These are phyloP conservation scores for Kodamaea kakaduensis DNA, from an alignment of 805 yeast genomes.

Conservation along the genomic window DNA sequence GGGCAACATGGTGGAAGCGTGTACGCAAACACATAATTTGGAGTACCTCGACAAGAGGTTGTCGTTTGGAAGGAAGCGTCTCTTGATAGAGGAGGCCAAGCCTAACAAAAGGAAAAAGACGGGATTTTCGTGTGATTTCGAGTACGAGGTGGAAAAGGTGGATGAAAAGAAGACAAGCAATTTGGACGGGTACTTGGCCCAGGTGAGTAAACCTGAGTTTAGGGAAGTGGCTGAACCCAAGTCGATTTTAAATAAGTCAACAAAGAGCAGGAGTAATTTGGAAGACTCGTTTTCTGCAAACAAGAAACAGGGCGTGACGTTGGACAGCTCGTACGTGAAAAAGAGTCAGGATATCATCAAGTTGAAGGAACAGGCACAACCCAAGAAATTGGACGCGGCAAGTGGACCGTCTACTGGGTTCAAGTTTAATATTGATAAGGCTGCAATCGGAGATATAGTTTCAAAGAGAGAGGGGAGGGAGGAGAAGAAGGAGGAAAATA, in stretches of 20 bases:
- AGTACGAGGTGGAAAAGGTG: constrained; percentile 26
- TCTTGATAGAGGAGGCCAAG: constrained; percentile 8
- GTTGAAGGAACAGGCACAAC: constrained; percentile 23
- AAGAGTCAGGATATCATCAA: constrained; percentile 28
- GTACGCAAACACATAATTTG: constrained; percentile 39
- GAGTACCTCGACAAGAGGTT: constrained; percentile 27
- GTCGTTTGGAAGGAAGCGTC: constrained; percentile 20
- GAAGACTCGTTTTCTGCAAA: constrained; percentile 15
- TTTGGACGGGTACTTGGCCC: constrained; percentile 34
- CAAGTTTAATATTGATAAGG: constrained; percentile 30
- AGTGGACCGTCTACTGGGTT: constrained; percentile 36
- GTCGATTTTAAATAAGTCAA: no score
- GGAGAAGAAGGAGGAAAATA: neutral
- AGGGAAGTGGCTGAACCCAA: constrained; percentile 6
- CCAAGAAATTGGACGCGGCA: neutral
- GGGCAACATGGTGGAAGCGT: constrained; percentile 33
- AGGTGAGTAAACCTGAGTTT: constrained; percentile 31
- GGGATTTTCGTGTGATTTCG: constrained; percentile 32
- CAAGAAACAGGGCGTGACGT: constrained; percentile 14
- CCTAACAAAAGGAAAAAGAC: constrained; percentile 17
- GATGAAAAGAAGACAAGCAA: constrained; percentile 13
- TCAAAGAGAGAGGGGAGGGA: constrained; percentile 1
- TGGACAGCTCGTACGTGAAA: constrained; percentile 26
- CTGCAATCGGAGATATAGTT: constrained; percentile 23
- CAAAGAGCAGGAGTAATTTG: constrained; percentile 17